Conservation (phyloP, 345 rosid species). For the Mercurialis annua region DNA sequence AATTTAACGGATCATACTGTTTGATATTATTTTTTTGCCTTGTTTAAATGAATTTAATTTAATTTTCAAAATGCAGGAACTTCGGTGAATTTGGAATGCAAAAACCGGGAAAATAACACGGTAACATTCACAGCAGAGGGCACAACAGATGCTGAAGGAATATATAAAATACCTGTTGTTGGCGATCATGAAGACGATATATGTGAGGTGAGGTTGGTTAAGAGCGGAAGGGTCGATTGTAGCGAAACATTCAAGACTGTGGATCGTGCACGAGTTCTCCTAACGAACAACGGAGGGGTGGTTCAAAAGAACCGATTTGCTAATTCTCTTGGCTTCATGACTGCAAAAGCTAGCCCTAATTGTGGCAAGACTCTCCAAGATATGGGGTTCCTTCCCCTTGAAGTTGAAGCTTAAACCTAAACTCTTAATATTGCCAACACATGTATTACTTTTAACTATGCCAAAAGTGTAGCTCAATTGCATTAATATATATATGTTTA, state of each 20-base stretch:
- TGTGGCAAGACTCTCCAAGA: neutral
- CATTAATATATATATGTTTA: too few species aligned
- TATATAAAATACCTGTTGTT: neutral
- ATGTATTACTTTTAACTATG: too few species aligned
- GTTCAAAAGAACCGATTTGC: neutral
- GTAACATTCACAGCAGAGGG: neutral
- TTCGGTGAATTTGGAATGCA: conserved; percentile 1
- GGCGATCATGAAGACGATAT: neutral
- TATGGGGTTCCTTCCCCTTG: neutral
- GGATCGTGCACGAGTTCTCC: neutral
- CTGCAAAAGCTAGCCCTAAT: neutral
- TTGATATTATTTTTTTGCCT: too few species aligned
- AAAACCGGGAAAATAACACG: neutral
- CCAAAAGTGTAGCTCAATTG: too few species aligned
- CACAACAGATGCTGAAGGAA: neutral
- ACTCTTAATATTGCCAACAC: too few species aligned
- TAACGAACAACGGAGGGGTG: neutral
- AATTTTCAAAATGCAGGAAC: neutral
- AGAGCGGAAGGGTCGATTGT: neutral
- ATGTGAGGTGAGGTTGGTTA: neutral
- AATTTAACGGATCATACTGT: neutral
- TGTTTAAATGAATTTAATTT: neutral
- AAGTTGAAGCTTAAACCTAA: too few species aligned
- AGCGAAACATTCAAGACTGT: neutral
- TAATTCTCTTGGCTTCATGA: conserved; percentile 1